Base-by-base conservation (phyloP, 2,329 filamentous ascomycete genomes). In the Davidsoniella neocaledoniae region DNA sequence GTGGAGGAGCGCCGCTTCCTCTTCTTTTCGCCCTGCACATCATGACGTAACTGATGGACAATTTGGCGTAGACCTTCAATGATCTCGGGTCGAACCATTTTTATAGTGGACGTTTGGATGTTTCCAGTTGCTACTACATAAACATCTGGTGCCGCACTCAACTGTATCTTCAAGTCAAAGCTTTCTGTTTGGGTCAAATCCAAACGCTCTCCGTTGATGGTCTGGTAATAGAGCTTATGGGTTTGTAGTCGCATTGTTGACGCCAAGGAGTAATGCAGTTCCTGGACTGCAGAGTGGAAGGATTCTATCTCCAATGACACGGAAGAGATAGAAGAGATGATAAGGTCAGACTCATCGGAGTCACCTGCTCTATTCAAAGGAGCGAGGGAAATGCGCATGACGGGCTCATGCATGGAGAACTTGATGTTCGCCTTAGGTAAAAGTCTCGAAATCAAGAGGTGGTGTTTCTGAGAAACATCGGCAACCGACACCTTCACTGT, bases 341-440 rank as follows among this genome's bases (percentile, higher is more conserved):
- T 83, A 26, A 98, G 73, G 60, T 98, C 91, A 57, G 91, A 96
- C 56, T 96, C 88, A 54, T 87, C 85, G 0, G 78, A 72, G 23
- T 79, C 75, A 39, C 72, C 67, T 49, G 73, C 72, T 54, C 82
- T 76, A n/a, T 50, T 26, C 54, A 91, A 77, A 0, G 90, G 81
- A 4, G 88, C 88, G 4, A 98, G 69, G 6, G 88, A 79, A 55
- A 98, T 88, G 57, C 93, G 80, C 55, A 96, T 63, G 14, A 98
- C 93, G 1, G 91, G 91, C 61, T 98, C 91, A 59, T 98, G 91
- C 65, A 98, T 83, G 0, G 91, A 95, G 39, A 96, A 79, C 60
- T 96, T 98, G 63, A 96, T 83, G 58, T 76, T 94, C 0, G 90
- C 84, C 66, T 96, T 96, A 1, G 91, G 91, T 7, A 98, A 70